These are phyloP conservation scores for Colletotrichum lupini DNA, from an alignment of 2,329 filamentous ascomycete genomes.

Conservation along the genomic window DNA sequence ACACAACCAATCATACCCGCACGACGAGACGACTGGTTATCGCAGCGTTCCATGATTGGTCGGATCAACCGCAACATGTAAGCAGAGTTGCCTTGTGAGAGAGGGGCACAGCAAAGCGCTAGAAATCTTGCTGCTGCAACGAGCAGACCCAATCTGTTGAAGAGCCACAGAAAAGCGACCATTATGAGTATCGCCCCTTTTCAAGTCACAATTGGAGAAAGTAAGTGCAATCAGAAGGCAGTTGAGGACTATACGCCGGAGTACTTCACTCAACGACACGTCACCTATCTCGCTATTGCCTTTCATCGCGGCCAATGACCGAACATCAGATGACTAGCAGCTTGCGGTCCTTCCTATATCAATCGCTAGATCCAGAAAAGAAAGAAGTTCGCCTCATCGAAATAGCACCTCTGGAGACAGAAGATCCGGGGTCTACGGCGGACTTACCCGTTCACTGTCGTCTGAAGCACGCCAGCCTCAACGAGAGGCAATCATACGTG, in stretches of 20 bases:
- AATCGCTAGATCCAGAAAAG: neutral
- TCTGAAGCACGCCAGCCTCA: neutral
- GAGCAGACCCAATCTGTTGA: too few species aligned
- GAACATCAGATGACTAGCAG: neutral
- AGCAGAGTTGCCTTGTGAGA: neutral
- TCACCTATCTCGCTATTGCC: too few species aligned
- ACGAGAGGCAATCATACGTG: neutral
- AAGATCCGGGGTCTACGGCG: neutral
- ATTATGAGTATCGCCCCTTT: too few species aligned
- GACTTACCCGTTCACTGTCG: neutral
- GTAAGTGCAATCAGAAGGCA: too few species aligned
- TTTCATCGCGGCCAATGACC: too few species aligned
- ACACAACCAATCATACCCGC: too few species aligned
- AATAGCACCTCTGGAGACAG: neutral
- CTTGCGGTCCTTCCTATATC: neutral
- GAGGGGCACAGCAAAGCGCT: neutral
- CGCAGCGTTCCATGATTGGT: neutral
- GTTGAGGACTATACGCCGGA: neutral
- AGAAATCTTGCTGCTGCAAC: neutral
- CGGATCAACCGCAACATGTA: neutral
- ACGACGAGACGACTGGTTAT: neutral
- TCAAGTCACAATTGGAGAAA: too few species aligned
- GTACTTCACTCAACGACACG: neutral
- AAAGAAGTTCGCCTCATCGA: constrained; percentile 9
- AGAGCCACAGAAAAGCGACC: too few species aligned